A percentile compares a stretch with the other conserved stretches of the same genome.
phyloP scores from a whole-genome alignment of 2,329 filamentous ascomycete genomes.

The Xylaria arbuscula region DNA sequence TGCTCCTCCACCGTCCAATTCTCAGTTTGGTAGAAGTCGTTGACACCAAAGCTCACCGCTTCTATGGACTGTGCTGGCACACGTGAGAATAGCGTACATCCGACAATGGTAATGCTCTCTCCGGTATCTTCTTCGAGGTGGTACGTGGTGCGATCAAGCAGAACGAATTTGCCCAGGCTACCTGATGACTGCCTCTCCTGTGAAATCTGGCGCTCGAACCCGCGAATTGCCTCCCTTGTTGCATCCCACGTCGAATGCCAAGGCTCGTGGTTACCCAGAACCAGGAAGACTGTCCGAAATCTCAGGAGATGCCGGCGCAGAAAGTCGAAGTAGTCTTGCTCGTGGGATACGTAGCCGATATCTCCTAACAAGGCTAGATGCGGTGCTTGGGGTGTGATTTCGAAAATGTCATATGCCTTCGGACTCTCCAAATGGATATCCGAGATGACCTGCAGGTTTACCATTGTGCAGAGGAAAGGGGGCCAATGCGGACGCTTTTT shows the following conservation, averaged over 20 bases:
- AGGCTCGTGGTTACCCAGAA: slow-evolving; percentile 68
- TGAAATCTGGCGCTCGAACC: slow-evolving; percentile 48
- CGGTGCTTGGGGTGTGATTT: slow-evolving; percentile 59
- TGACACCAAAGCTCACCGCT: slow-evolving; percentile 57
- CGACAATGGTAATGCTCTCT: slow-evolving; percentile 53
- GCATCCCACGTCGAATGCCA: slow-evolving; percentile 56
- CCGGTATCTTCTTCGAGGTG: slow-evolving; percentile 44
- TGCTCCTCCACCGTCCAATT: slow-evolving; percentile 55
- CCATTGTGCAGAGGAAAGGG: background rate
- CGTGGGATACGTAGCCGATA: slow-evolving; percentile 60
- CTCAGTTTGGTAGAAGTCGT: slow-evolving; percentile 63
- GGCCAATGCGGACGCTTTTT: background rate
- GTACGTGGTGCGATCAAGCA: slow-evolving; percentile 51
- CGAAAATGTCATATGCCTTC: slow-evolving; percentile 61
- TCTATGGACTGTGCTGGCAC: slow-evolving; percentile 54
- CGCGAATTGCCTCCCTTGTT: slow-evolving; percentile 46
- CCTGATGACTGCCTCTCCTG: slow-evolving; percentile 30
- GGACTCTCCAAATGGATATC: slow-evolving; percentile 67
- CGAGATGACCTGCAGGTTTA: slow-evolving; percentile 60
- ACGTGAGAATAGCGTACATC: slow-evolving; percentile 63
- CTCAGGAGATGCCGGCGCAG: slow-evolving; percentile 59
- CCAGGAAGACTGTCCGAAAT: slow-evolving; percentile 63
- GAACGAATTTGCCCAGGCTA: slow-evolving; percentile 52
- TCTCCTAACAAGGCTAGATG: slow-evolving; percentile 68
- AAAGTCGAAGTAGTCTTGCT: slow-evolving; percentile 59